Evolutionary conservation across 345 rosid genomes (phyloP).

Genomic region (Pugionium cornutum): DNA sequence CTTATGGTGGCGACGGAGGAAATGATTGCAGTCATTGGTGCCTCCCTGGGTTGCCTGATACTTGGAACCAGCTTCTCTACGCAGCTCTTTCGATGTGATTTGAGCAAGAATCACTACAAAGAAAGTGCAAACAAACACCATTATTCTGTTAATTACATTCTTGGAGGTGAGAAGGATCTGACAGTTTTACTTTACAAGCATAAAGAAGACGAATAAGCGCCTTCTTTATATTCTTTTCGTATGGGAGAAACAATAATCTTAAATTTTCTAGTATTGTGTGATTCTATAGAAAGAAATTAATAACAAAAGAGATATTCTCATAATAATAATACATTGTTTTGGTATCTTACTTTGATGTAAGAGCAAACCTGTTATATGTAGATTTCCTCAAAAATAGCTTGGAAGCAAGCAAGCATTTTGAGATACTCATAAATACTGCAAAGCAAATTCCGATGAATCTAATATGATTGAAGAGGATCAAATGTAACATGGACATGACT

Average conservation of each 20-base stretch:
- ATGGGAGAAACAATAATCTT: conserved; percentile 19
- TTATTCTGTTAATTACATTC: conserved; percentile 42
- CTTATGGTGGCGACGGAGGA: conserved; percentile 57
- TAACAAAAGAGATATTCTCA: conserved; percentile 17
- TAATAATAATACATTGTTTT: neutral
- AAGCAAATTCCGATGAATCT: neutral
- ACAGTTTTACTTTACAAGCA: conserved; percentile 17
- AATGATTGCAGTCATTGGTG: conserved; percentile 98
- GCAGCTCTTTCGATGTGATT: conserved; percentile 70
- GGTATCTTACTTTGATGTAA: neutral
- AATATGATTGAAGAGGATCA: neutral
- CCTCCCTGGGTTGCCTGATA: conserved; percentile 94
- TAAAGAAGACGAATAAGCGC: conserved; percentile 4
- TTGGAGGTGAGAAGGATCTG: conserved; percentile 35
- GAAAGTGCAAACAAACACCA: conserved; percentile 9
- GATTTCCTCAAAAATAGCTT: neutral
- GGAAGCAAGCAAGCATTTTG: conserved; percentile 9
- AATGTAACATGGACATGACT: conserved; percentile 3
- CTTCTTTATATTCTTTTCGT: conserved; percentile 26
- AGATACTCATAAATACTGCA: neutral
- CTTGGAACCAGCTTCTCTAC: conserved; percentile 93
- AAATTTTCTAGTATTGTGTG: conserved; percentile 24
- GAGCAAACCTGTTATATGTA: neutral
- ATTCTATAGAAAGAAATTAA: conserved; percentile 11
- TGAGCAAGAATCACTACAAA: too few species aligned